Conservation (phyloP, 177 flowering plant genomes). For the Tripterygium wilfordii region DNA sequence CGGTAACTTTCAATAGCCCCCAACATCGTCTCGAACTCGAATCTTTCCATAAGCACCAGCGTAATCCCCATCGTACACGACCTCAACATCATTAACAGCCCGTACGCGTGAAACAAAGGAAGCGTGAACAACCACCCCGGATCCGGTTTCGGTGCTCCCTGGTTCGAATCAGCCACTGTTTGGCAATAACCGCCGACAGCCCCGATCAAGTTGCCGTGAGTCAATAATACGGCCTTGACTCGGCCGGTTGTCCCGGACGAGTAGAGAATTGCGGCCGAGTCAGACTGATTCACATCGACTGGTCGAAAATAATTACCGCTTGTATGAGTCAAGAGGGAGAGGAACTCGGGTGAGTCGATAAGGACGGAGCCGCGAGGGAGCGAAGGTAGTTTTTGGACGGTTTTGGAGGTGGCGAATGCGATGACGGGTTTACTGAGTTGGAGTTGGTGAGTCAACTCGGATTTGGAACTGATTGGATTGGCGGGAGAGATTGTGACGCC, state of each 20-base stretch:
- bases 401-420: slow-evolving; percentile 45
- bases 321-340: slow-evolving; percentile 20
- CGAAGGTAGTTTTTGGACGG: slow-evolving; percentile 33
- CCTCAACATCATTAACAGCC: slow-evolving; percentile 58
- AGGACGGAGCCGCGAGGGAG: slow-evolving; percentile 28
- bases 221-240: slow-evolving; percentile 67
- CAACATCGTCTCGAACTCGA: slow-evolving; percentile 68
- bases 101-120: slow-evolving; percentile 83
- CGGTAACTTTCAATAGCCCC: slow-evolving; percentile 55
- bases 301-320: too few species aligned
- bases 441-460: slow-evolving; percentile 55
- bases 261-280: slow-evolving; percentile 73
- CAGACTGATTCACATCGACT: slow-evolving; percentile 41
- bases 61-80: slow-evolving; percentile 52
- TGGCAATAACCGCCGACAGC: slow-evolving; percentile 25
- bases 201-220: slow-evolving; percentile 69
- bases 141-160: slow-evolving; percentile 9
- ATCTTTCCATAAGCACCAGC: slow-evolving; percentile 69
- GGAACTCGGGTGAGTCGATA: slow-evolving; percentile 58
- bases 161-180: slow-evolving; percentile 13
- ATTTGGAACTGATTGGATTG: slow-evolving; percentile 45
- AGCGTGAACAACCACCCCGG: slow-evolving; percentile 49
- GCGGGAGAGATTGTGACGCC: slow-evolving; percentile 72
- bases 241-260: slow-evolving; percentile 82
- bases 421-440: slow-evolving; percentile 44